Percentiles rank a stretch among this genome's conserved stretches.
These are phyloP conservation scores for Aureobasidium pullulans DNA, from an alignment of 2,329 filamentous ascomycete species.

Conservation along the genomic window DNA sequence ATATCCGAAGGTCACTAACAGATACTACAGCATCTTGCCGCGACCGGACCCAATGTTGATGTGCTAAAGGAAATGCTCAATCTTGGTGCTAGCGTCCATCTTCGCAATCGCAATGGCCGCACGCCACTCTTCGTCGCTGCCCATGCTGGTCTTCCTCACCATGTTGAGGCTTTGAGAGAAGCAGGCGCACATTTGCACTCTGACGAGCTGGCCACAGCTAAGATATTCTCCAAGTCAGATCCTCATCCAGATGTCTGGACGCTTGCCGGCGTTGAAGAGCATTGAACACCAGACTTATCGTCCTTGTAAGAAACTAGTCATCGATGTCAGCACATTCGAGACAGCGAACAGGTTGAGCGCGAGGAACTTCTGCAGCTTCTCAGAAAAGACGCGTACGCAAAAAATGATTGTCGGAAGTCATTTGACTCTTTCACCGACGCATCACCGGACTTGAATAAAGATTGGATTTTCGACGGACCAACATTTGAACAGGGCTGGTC, in stretches of 20 bases:
- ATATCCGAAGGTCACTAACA: not conserved
- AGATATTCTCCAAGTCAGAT: constrained; percentile 28
- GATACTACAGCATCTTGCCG: constrained; percentile 47
- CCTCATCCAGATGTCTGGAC: constrained; percentile 13
- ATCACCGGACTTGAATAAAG: no score
- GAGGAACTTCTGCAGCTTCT: no score
- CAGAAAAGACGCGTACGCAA: no score
- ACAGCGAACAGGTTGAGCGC: not conserved
- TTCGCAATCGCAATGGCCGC: constrained; percentile 50
- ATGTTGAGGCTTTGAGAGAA: constrained; percentile 47
- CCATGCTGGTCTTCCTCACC: constrained; percentile 47
- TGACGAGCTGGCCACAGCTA: constrained; percentile 48
- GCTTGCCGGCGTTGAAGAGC: constrained; percentile 11
- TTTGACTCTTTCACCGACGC: no score
- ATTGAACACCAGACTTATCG: not conserved
- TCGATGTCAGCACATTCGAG: not conserved
- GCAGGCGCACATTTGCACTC: constrained; percentile 54
- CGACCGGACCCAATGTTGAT: constrained; percentile 47
- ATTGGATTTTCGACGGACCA: no score
- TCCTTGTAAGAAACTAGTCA: not conserved
- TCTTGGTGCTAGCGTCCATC: constrained; percentile 52
- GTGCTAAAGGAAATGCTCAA: constrained; percentile 50
- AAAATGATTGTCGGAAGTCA: no score
- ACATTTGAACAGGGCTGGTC: no score
- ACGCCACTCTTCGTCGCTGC: constrained; percentile 55